Evolutionary conservation across 257 asterid genomes (phyloP), one percentile per base, ranked within the genome.

Genomic region (Gynochthodes officinalis): DNA sequence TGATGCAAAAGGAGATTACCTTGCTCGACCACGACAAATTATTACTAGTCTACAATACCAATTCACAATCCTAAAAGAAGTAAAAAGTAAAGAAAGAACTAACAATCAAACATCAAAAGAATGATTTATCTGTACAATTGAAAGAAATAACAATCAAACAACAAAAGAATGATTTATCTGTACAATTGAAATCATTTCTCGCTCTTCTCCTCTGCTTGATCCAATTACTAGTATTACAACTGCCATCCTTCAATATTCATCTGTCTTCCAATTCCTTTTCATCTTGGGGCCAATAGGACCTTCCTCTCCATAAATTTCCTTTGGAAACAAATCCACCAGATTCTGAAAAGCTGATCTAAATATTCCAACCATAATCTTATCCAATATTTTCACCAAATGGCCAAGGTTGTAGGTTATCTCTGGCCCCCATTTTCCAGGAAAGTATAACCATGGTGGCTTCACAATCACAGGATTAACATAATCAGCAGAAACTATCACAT

Each of bases 351-450:
- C 44, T 1, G 60, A 54, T 73, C 71, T 81, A 33, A 40, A 53
- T 9, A 35, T 69, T 32, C 82, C 73, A 19, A 55, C 1, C 69
- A 75, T 43, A 30, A 67, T n/a, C 4, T 42, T 49, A 66, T 75
- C 72, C 63, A 75, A 11, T 10, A 28, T 57, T 43, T 73, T 70
- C 40, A 82, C 72, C 42, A 68, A 59, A 27, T 44, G 44, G 5
- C 79, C 76, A 53, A 78, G 57, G 33, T 50, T 67, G 58, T 82
- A 78, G 30, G 30, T 72, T 5, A 63, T 57, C 35, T 76, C 76
- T 23, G 83, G 81, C 4, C 86, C 86, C 86, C 86, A 82, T 64
- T 82, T 69, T 67, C 86, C 57, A 6, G 73, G 70, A 72, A 78
- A 82, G 55, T 72, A 72, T 33, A 82, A 12, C 86, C 86, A 78